A percentile compares a stretch with the other conserved stretches of the same genome.
phyloP scores from a whole-genome alignment of 2,329 filamentous ascomycete genomes.

The Fusarium aywerte region DNA sequence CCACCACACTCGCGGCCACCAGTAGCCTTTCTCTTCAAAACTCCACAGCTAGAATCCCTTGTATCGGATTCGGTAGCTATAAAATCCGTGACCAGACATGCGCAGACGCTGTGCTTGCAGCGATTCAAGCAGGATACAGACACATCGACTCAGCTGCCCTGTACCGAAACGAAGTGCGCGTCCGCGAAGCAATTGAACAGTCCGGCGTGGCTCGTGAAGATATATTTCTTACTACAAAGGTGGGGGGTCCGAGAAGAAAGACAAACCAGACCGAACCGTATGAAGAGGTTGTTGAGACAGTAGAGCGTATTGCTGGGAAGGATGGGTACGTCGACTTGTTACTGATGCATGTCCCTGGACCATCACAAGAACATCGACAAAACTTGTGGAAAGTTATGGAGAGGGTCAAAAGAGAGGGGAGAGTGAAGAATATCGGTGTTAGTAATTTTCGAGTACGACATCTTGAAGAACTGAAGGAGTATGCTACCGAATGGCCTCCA shows the following conservation, averaged over 20 bases:
- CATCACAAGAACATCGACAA: constrained; percentile 65
- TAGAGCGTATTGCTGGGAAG: constrained; percentile 67
- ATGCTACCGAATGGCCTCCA: constrained; percentile 75
- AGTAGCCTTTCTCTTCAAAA: constrained; percentile 40
- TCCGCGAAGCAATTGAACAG: constrained; percentile 70
- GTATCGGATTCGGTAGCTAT: constrained; percentile 78
- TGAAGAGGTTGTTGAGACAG: constrained; percentile 67
- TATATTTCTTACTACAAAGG: constrained; percentile 78
- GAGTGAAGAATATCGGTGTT: constrained; percentile 73
- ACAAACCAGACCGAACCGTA: constrained; percentile 63
- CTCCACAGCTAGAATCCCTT: constrained; percentile 61
- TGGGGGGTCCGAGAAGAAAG: constrained; percentile 59
- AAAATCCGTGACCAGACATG: constrained; percentile 66
- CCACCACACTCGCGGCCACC: constrained; percentile 20
- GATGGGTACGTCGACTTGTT: constrained; percentile 77
- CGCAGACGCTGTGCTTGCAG: constrained; percentile 66
- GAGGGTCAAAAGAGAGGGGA: constrained; percentile 67
- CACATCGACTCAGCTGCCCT: constrained; percentile 71
- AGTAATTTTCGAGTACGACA: constrained; percentile 77
- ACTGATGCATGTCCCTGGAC: constrained; percentile 73
- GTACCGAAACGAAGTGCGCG: constrained; percentile 75
- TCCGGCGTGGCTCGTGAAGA: constrained; percentile 67
- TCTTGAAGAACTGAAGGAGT: constrained; percentile 74
- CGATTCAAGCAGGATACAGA: constrained; percentile 67
- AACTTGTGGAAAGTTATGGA: constrained; percentile 75